These are phyloP conservation scores for Epichloe sibirici DNA, from an alignment of 2,329 filamentous ascomycete genomes.

Conservation along the genomic window DNA sequence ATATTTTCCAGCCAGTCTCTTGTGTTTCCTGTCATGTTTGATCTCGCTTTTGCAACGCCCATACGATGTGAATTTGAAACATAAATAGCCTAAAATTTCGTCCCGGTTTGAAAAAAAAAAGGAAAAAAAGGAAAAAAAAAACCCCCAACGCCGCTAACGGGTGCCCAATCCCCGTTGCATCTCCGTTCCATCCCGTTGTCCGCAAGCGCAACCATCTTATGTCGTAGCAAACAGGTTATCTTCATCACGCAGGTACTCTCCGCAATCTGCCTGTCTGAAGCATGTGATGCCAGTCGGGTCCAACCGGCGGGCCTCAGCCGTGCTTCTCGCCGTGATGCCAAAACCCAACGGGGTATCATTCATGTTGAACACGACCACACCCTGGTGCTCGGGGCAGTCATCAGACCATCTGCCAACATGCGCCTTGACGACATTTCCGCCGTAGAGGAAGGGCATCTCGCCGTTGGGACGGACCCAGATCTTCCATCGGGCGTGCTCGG, in stretches of 20 bases:
- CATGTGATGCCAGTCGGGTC: constrained; percentile 84
- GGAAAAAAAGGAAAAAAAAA: not conserved
- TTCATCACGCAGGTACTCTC: constrained; percentile 85
- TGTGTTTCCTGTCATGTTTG: not conserved
- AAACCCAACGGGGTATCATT: constrained; percentile 91
- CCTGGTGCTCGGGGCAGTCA: constrained; percentile 87
- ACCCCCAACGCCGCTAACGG: not conserved
- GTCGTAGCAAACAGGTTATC: constrained; percentile 42
- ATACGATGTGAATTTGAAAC: not conserved
- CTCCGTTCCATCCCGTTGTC: not conserved
- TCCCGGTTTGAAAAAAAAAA: not conserved
- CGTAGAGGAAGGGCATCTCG: constrained; percentile 95
- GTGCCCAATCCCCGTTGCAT: not conserved
- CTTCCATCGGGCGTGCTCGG: constrained; percentile 88
- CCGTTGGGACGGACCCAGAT: constrained; percentile 95
- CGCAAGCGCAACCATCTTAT: not conserved
- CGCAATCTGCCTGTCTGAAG: constrained; percentile 87
- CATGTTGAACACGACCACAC: constrained; percentile 83
- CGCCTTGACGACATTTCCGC: constrained; percentile 67
- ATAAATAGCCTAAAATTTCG: not conserved
- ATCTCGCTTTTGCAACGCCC: not conserved
- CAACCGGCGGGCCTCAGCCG: constrained; percentile 67
- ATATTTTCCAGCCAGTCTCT: not conserved
- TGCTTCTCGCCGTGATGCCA: constrained; percentile 79
- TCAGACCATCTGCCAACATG: constrained; percentile 73